Conservation (phyloP, 257 asterid genomes). For the Capsicum baccatum region DNA sequence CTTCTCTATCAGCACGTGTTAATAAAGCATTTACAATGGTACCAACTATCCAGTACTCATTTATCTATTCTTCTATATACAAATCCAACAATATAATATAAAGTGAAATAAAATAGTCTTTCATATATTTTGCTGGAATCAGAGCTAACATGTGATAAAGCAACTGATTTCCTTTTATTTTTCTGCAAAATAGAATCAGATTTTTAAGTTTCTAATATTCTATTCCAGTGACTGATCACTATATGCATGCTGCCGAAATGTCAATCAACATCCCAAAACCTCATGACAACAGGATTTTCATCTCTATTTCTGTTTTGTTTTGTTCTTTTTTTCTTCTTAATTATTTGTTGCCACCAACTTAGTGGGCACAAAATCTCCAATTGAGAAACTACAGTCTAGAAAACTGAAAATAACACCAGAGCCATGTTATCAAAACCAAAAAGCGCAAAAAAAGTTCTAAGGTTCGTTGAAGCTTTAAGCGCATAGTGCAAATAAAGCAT, state of each 20-base stretch:
- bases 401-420: background rate
- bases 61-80: background rate
- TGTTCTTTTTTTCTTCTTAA: background rate
- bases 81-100: background rate
- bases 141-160: background rate
- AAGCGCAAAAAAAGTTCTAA: too few relatives aligned
- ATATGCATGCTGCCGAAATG: background rate
- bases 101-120: background rate
- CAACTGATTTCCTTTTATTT: background rate
- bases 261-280: background rate
- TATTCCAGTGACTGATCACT: background rate
- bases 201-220: background rate
- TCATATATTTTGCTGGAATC: background rate
- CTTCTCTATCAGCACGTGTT: background rate
- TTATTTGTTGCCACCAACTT: conserved; percentile 18
- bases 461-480: too few relatives aligned
- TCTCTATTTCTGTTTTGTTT: background rate
- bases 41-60: background rate
- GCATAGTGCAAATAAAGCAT: too few relatives aligned
- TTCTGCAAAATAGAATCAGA: background rate
- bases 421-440: too few relatives aligned
- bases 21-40: background rate
- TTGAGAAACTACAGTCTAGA: background rate
- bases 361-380: background rate
- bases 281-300: background rate